Conservation (phyloP, 805 yeast genomes). For the Candida vartiovaarae region DNA sequence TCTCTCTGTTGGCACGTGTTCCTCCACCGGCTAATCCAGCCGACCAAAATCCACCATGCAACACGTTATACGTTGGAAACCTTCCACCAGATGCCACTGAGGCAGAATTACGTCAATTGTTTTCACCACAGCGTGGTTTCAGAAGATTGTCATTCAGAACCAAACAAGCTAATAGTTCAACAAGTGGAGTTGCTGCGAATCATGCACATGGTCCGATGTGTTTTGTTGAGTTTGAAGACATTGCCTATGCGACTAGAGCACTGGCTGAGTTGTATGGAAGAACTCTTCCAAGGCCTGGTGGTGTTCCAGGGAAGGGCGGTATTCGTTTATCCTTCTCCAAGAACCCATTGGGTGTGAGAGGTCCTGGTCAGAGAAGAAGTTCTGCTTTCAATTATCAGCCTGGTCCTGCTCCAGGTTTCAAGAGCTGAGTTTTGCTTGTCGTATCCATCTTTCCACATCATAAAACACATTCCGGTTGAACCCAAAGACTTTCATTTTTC, state of each 20-base stretch:
- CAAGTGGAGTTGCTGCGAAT: conserved; percentile 22
- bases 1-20: conserved; percentile 67
- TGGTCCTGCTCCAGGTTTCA: conserved; percentile 5
- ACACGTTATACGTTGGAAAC: conserved; percentile 93
- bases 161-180: conserved; percentile 40
- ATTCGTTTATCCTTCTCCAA: conserved; percentile 90
- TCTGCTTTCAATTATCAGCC: conserved; percentile 22
- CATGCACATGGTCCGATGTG: conserved; percentile 92
- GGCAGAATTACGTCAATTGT: conserved; percentile 79
- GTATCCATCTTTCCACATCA: too few relatives aligned
- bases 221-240: conserved; percentile 97
- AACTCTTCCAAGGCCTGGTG: conserved; percentile 76
- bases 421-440: conserved; percentile 5
- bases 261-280: conserved; percentile 91
- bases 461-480: too few relatives aligned
- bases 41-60: conserved; percentile 98
- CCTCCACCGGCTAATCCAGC: conserved; percentile 97
- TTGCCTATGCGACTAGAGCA: conserved; percentile 87
- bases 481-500: background rate
- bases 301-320: conserved; percentile 77
- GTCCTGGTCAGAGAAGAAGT: conserved; percentile 43
- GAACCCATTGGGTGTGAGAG: conserved; percentile 95
- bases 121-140: conserved; percentile 87
- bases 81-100: conserved; percentile 96
- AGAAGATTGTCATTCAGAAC: conserved; percentile 88